A percentile compares a stretch with the other conserved stretches of the same genome.
Conservation (phyloP, 2,329 filamentous ascomycete genomes). For the Fusarium buxicola region DNA sequence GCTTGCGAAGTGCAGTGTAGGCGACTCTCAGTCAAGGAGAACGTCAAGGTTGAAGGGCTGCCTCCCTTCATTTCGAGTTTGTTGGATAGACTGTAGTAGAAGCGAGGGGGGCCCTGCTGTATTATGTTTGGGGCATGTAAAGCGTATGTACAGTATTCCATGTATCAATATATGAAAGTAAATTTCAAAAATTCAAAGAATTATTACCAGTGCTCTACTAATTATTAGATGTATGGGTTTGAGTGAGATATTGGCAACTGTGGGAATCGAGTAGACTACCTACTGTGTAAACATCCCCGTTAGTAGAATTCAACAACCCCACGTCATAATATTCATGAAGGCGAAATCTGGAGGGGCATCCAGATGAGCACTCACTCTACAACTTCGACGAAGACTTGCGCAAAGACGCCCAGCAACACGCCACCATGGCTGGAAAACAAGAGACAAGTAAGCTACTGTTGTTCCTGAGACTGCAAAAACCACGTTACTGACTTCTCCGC, state of each 20-base stretch:
- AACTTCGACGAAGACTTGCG: conserved; percentile 13
- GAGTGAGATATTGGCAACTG: not conserved
- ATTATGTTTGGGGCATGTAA: conserved; percentile 1
- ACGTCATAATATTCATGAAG: conserved; percentile 49
- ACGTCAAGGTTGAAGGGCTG: conserved; percentile 62
- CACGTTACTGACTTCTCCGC: conserved; percentile 6
- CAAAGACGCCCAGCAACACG: conserved; percentile 17
- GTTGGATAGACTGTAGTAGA: conserved; percentile 61
- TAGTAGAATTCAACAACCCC: conserved; percentile 48
- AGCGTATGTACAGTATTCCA: conserved; percentile 17
- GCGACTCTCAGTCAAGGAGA: conserved; percentile 69
- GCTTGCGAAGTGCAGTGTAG: conserved; percentile 85
- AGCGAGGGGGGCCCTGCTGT: not conserved
- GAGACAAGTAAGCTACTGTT: conserved; percentile 45
- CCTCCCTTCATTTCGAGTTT: conserved; percentile 58
- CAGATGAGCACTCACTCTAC: conserved; percentile 22
- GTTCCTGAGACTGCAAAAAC: not conserved
- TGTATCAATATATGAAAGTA: not conserved
- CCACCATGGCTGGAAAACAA: conserved; percentile 50
- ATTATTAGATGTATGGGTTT: not conserved
- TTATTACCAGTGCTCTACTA: not conserved
- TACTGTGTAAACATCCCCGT: conserved; percentile 39
- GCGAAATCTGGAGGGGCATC: conserved; percentile 44
- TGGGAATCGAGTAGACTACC: no score
- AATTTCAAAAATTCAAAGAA: not conserved